These are phyloP conservation scores for Talaromyces trachyspermus DNA, from an alignment of 495 filamentous ascomycete species.

Conservation along the genomic window DNA sequence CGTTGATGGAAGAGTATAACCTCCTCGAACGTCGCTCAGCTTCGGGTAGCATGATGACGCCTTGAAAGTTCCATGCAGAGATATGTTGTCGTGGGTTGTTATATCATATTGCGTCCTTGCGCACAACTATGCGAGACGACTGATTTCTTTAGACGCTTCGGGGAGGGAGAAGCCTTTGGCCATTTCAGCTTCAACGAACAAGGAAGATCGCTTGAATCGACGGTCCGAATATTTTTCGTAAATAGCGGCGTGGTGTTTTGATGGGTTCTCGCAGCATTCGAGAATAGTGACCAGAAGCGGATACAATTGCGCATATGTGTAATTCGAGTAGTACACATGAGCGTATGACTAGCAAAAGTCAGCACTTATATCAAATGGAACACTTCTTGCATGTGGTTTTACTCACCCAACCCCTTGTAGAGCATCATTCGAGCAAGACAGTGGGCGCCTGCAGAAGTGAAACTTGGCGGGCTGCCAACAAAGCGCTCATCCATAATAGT, in stretches of 20 bases:
- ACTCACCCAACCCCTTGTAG: constrained; percentile 89
- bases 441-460: constrained; percentile 83
- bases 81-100: neutral
- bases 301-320: constrained; percentile 77
- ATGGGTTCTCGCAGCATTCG: constrained; percentile 78
- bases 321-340: constrained; percentile 87
- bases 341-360: constrained; percentile 22
- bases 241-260: constrained; percentile 74
- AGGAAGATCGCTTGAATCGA: constrained; percentile 73
- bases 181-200: constrained; percentile 70
- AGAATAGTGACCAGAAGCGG: constrained; percentile 68
- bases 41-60: neutral
- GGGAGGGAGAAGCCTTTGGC: constrained; percentile 42
- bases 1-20: neutral
- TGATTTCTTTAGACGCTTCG: constrained; percentile 16
- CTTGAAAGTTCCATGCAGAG: neutral
- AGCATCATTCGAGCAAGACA: constrained; percentile 86
- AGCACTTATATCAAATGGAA: neutral
- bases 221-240: constrained; percentile 86
- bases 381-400: constrained; percentile 1
- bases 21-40: neutral
- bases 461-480: constrained; percentile 84
- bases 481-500: constrained; percentile 98
- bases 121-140: neutral
- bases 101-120: neutral